Base-by-base conservation (phyloP, 139 green algal species). In the Micractinium sp. region DNA sequence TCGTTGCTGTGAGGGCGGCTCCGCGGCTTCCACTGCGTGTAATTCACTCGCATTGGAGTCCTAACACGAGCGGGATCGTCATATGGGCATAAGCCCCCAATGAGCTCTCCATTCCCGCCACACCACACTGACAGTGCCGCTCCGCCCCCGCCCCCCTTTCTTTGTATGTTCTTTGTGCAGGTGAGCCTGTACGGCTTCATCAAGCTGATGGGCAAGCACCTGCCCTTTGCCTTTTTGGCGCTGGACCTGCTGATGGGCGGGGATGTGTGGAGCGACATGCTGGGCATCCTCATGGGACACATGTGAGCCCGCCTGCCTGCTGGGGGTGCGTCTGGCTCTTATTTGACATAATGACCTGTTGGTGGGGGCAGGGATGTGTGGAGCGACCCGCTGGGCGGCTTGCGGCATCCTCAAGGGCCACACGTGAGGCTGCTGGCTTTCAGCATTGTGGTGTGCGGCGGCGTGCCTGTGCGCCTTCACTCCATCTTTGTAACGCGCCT, bases 231-330 rank as follows among this genome's bases (percentile, higher is more conserved):
- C 23, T 91, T 95, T 22, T 20, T 96, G 85, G 85, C 41, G 7
- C 73, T 96, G 31, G 88, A 88, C 39, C 31, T 94, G 86, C 15
- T 95, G 12, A 90, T 93, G 86, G 94, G 94, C 19, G 86, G 79
- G 15, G 67, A 90, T 75, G 85, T 90, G 39, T 85, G 93, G 27
- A 31, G 47, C 0, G 91, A 93, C 23, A 25, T 95, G 7, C 4
- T 94, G 20, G 94, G 94, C 38, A 95, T 96, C 63, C 38, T 94
- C 9, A 91, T 88, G 33, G 94, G 94, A 0, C 94, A 96, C 85
- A 18, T 95, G 86, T 94, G 53, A 85, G 90, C 3, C 25, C 29
- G 63, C 0, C 27, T 39, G 22, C 2, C 20, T 12, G 63, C 63
- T 31, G 63, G 63, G 20, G 63, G 20, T 2, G 3, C 7, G 63